phyloP scores from a whole-genome alignment of 345 rosid species.

The Linum lewisii region DNA sequence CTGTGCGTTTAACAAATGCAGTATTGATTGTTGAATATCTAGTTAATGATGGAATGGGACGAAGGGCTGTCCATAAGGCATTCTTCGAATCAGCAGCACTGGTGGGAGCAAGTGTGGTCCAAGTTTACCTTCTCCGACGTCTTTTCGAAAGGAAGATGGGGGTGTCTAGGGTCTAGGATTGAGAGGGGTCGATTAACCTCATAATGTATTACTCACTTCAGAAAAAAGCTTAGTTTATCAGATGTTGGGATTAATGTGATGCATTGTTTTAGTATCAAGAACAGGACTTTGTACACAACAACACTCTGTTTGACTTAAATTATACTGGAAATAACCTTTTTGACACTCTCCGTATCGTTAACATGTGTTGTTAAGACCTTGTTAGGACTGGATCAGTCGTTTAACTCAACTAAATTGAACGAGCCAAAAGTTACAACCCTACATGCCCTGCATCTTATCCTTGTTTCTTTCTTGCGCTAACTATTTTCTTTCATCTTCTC shows the following conservation, averaged over 20 bases:
- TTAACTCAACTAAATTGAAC: too few relatives aligned
- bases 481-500: too few relatives aligned
- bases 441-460: too few relatives aligned
- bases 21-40: constrained; percentile 17
- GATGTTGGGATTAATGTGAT: not conserved
- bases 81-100: constrained; percentile 59
- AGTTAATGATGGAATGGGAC: constrained; percentile 60
- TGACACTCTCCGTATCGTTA: too few relatives aligned
- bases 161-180: constrained; percentile 45
- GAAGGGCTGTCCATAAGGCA: constrained; percentile 59
- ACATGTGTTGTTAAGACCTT: too few relatives aligned
- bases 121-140: constrained; percentile 58
- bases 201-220: too few relatives aligned
- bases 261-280: not conserved
- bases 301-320: not conserved
- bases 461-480: too few relatives aligned
- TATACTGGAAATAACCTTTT: not conserved
- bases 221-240: not conserved
- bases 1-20: not conserved
- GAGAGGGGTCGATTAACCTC: not conserved
- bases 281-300: not conserved
- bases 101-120: constrained; percentile 45
- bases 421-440: too few relatives aligned
- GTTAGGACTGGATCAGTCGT: too few relatives aligned
- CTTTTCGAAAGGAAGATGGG: constrained; percentile 61